Percentiles rank a stretch among this genome's conserved stretches.
Conservation (phyloP, 2,329 filamentous ascomycete species). For the Beauveria rudraprayagi region DNA sequence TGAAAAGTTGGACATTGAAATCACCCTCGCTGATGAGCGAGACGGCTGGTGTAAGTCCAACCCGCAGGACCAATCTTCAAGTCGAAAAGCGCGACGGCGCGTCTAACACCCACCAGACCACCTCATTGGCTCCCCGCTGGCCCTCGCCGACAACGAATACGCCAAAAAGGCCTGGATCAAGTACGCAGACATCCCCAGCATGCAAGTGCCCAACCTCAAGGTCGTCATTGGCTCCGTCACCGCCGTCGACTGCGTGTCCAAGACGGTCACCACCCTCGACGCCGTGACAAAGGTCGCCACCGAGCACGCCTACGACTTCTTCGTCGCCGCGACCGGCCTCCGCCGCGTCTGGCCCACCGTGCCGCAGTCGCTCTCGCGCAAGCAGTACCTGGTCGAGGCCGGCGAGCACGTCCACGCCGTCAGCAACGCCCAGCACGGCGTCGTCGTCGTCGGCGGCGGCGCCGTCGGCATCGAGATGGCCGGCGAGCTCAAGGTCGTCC, state of each 20-base stretch:
- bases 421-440: conserved; percentile 43
- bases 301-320: conserved; percentile 59
- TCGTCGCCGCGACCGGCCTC: conserved; percentile 65
- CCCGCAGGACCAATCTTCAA: not conserved
- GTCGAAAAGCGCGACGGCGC: not conserved
- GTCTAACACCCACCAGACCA: conserved; percentile 46
- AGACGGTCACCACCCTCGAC: conserved; percentile 50
- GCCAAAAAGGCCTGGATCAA: conserved; percentile 63
- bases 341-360: conserved; percentile 64
- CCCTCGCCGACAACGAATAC: conserved; percentile 55
- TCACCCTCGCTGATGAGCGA: conserved; percentile 70
- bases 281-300: conserved; percentile 33
- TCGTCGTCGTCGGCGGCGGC: conserved; percentile 68
- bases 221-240: conserved; percentile 59
- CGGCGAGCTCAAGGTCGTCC: conserved; percentile 62
- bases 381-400: conserved; percentile 56
- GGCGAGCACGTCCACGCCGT: conserved; percentile 50
- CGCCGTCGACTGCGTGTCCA: conserved; percentile 49
- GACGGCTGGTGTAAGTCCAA: conserved; percentile 66
- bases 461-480: conserved; percentile 80
- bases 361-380: conserved; percentile 54
- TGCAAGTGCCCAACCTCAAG: conserved; percentile 54
- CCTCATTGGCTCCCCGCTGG: conserved; percentile 66
- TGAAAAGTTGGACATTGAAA: conserved; percentile 50
- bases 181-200: conserved; percentile 57